Evolutionary conservation across 2,329 filamentous ascomycete species (phyloP).

Genomic region (Fonsecaea pedrosoi): DNA sequence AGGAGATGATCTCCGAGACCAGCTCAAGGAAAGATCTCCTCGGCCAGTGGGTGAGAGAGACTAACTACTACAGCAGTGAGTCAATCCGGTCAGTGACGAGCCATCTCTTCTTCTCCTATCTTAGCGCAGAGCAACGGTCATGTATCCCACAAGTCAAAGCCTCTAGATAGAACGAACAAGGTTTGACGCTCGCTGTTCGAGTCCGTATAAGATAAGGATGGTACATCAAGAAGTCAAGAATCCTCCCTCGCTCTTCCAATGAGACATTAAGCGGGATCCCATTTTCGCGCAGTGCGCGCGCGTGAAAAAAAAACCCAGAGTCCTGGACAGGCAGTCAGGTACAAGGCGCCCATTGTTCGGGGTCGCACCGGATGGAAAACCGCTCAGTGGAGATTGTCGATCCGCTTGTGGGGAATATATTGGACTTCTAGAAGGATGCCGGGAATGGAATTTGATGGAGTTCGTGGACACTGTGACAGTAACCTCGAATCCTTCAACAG

Average conservation of each 20-base stretch:
- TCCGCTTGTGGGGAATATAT: neutral
- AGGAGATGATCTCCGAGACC: neutral
- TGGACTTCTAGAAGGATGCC: slow-evolving; percentile 1
- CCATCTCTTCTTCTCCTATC: neutral
- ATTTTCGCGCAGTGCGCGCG: neutral
- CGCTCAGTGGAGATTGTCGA: slow-evolving; percentile 3
- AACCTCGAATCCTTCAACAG: neutral
- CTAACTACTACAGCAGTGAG: neutral
- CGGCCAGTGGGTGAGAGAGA: neutral
- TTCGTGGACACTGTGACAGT: neutral
- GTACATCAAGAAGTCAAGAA: neutral
- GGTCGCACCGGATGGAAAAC: slow-evolving; percentile 4
- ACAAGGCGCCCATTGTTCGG: neutral
- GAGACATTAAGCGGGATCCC: neutral
- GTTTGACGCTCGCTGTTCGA: neutral
- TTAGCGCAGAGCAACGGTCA: neutral
- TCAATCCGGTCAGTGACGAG: neutral
- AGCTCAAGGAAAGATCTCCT: neutral
- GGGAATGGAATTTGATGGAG: neutral
- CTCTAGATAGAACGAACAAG: neutral
- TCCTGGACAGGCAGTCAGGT: neutral
- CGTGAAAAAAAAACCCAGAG: too few species aligned
- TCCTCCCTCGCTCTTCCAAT: neutral
- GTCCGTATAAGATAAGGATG: neutral
- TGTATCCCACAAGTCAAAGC: neutral